Percentiles rank a stretch among this genome's conserved stretches.
phyloP scores from a whole-genome alignment of 1,284 basidiomycete species.

The Caloboletus firmus region DNA sequence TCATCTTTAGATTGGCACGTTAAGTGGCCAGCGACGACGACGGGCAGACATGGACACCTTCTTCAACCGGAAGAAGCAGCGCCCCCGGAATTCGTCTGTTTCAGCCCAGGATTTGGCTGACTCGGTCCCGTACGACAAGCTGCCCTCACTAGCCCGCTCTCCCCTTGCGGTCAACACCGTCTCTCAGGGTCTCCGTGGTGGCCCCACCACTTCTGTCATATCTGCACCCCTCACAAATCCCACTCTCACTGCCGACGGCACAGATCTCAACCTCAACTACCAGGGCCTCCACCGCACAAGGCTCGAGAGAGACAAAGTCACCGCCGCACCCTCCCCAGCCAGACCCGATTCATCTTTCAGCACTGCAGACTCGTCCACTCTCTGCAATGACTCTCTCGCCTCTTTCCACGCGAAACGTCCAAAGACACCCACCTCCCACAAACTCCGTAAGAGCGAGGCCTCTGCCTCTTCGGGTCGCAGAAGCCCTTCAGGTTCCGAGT shows the following conservation, averaged over 20 bases:
- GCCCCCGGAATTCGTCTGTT: constrained; percentile 51
- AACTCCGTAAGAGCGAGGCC: constrained; percentile 55
- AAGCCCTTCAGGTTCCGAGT: constrained; percentile 48
- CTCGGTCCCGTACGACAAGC: constrained; percentile 72
- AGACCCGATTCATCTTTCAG: constrained; percentile 54
- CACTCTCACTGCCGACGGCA: constrained; percentile 64
- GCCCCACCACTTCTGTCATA: constrained; percentile 41
- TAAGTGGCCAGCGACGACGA: constrained; percentile 16
- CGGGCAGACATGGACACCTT: constrained; percentile 36
- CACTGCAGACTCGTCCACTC: constrained; percentile 56
- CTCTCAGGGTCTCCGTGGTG: constrained; percentile 55
- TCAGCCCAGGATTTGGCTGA: constrained; percentile 49
- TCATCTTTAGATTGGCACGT: constrained; percentile 13
- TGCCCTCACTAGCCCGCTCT: constrained; percentile 53
- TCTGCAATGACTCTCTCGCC: constrained; percentile 50
- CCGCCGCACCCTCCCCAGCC: constrained; percentile 33
- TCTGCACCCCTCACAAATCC: constrained; percentile 81
- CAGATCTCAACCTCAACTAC: constrained; percentile 65
- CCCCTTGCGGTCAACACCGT: constrained; percentile 58
- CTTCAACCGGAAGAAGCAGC: constrained; percentile 43
- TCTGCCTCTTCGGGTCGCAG: constrained; percentile 45
- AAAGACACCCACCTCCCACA: constrained; percentile 40
- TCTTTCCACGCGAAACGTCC: constrained; percentile 39
- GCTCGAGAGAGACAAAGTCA: constrained; percentile 53
- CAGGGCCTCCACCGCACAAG: constrained; percentile 46